These are phyloP conservation scores for Theobroma grandiflorum DNA, from an alignment of 441 rosid genomes.

Conservation along the genomic window DNA sequence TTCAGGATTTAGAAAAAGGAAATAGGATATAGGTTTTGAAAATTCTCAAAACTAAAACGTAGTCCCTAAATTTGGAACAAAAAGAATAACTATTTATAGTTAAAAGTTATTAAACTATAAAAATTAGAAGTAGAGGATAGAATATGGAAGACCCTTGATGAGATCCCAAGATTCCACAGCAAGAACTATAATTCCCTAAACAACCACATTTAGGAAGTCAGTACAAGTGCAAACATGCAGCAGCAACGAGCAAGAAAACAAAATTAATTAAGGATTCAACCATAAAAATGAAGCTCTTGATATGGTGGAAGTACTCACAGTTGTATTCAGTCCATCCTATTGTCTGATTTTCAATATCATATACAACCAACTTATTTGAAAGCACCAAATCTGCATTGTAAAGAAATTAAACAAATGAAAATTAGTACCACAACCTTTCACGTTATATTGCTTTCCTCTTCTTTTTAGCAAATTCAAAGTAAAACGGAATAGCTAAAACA, in stretches of 20 bases:
- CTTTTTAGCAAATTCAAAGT: not conserved
- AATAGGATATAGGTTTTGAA: not conserved
- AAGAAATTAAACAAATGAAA: not conserved
- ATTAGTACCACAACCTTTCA: not conserved
- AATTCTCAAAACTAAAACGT: slow-evolving; percentile 8
- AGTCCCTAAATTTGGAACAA: not conserved
- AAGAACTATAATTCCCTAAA: not conserved
- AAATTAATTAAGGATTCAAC: not conserved
- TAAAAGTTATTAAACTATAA: not conserved
- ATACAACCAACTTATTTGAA: slow-evolving; percentile 74
- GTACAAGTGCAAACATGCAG: not conserved
- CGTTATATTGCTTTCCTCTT: not conserved
- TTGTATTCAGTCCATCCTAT: slow-evolving; percentile 94
- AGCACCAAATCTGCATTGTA: slow-evolving; percentile 78
- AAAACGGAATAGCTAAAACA: not conserved
- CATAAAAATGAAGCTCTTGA: not conserved
- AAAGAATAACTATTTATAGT: not conserved
- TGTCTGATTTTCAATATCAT: slow-evolving; percentile 75
- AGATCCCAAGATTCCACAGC: not conserved
- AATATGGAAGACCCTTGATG: not conserved
- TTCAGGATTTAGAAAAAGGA: not conserved
- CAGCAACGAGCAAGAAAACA: not conserved
- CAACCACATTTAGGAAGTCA: not conserved
- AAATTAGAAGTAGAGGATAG: not conserved
- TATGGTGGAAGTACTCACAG: slow-evolving; percentile 60